Base-by-base conservation (phyloP, 176 grass and related monocot species). In the Oryza meyeriana region DNA sequence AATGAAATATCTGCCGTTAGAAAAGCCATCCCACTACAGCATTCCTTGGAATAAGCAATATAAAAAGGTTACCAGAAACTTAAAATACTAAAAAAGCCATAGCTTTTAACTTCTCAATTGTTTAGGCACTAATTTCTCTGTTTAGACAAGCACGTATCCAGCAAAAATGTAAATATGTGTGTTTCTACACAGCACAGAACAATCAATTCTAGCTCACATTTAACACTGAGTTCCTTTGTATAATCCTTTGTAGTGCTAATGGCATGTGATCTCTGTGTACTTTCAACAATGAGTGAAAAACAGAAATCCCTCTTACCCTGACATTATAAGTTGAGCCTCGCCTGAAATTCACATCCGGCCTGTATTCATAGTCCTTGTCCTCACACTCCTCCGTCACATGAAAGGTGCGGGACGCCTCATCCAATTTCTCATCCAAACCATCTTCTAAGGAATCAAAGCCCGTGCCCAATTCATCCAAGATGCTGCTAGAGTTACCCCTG, bases 301-400 rank as follows among this genome's bases (percentile, higher is more conserved):
- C 16, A 55, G 66, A 18, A 38, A 57, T 71, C 40, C 28, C 35
- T 40, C 63, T 98, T 91, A 93, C 93, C 76, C 61, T 83, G 38
- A 65, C 6, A 80, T 52, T 88, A 78, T 98, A 95, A 33, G 73
- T 98, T 3, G 61, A 78, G 2, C 90, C 88, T 45, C 40, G 52
- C 65, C 55, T 65, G 82, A 74, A 95, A n/a, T 16, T 79, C 71
- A 95, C 90, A 69, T 93, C 93, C 5, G 90, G 85, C 82, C 96
- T 90, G 64, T 87, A 98, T 0, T 90, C 66, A 8, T 84, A 84
- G 8, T 94, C 77, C 14, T 97, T 85, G 0, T 90, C 90, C 0
- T 63, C 82, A 4, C 83, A 39, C 25, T 94, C 83, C 5, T 89
- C 81, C 2, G 65, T 84, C 42, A 39, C 61, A 27, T 82, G 71